Base-by-base conservation (phyloP, 371 early-diverging fungal species). In the Mucor ambiguus region DNA sequence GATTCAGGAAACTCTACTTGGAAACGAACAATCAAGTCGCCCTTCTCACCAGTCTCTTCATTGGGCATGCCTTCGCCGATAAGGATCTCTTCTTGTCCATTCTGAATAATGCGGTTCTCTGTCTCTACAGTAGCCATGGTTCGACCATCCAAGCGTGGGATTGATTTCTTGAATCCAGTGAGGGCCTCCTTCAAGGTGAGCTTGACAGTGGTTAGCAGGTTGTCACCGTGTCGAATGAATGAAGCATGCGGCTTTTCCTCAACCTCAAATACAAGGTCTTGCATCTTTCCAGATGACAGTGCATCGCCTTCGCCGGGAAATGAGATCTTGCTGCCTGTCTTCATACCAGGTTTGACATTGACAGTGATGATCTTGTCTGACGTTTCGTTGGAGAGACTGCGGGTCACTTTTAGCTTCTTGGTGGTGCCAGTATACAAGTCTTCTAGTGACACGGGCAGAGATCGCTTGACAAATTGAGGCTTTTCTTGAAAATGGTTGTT, bases 301-400 rank as follows among this genome's bases (percentile, higher is more conserved):
- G 94, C 92, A 76, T 98, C 97, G 20, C 98, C 99, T 76, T 96
- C 94, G 46, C 87, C 89, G 0, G 89, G 81, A 81, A 94, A 99
- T 4, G 88, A 88, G 67, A 99, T 86, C 81, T 97, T 97, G 63
- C 99, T 97, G 6, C 99, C 99, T 8, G 95, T 89, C 78, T 98
- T 98, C 93, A 95, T 96, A 1, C 99, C 99, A 2, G 98, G 94
- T 69, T 94, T 94, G 78, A 99, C 80, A 64, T 92, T 79, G 62
- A 99, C 83, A 30, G 83, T 85, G 10, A 99, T 75, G 4, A 95
- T 82, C 18, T 73, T 69, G n/a, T 89, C 88, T 8, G 77, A 72
- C 1, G 80, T 61, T 14, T 76, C 74, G 32, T 78, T 71, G 9
- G 74, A 65, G 10, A 87, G 56, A 44, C 86, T 88, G 44, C 95